These are phyloP conservation scores for Diaporthe vaccinii DNA, from an alignment of 2,329 filamentous ascomycete species.

Conservation along the genomic window DNA sequence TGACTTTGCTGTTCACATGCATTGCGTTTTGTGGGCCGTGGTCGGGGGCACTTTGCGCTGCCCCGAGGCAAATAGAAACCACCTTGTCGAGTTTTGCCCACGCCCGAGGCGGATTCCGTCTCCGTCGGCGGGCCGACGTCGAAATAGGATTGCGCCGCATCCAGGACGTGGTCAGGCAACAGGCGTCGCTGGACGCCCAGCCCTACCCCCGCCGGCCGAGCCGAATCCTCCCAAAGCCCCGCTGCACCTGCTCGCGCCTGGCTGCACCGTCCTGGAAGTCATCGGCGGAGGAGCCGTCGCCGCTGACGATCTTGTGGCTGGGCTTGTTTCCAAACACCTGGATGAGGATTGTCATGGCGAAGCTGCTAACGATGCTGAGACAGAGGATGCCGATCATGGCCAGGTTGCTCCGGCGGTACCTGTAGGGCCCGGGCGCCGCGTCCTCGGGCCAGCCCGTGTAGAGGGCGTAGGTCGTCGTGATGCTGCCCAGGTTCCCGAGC, in stretches of 20 bases:
- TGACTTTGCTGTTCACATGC: not conserved
- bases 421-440: constrained; percentile 73
- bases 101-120: not conserved
- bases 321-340: constrained; percentile 68
- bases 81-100: constrained; percentile 38
- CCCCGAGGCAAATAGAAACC: constrained; percentile 32
- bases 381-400: constrained; percentile 89
- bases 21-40: not conserved
- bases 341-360: constrained; percentile 77
- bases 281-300: constrained; percentile 55
- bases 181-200: not conserved
- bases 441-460: constrained; percentile 90
- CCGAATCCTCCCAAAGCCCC: constrained; percentile 65
- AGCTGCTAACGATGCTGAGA: constrained; percentile 80
- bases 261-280: constrained; percentile 73
- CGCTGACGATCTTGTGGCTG: constrained; percentile 59
- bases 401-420: constrained; percentile 86
- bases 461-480: constrained; percentile 89
- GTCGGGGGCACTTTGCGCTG: constrained; percentile 22
- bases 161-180: not conserved
- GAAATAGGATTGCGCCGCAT: not conserved
- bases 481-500: constrained; percentile 86
- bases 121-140: not conserved
- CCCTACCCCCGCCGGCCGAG: constrained; percentile 45
- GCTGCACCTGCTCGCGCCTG: constrained; percentile 68